Base-by-base conservation (phyloP, 768 basidiomycete species). In the Phlegmacium glaucopus region DNA sequence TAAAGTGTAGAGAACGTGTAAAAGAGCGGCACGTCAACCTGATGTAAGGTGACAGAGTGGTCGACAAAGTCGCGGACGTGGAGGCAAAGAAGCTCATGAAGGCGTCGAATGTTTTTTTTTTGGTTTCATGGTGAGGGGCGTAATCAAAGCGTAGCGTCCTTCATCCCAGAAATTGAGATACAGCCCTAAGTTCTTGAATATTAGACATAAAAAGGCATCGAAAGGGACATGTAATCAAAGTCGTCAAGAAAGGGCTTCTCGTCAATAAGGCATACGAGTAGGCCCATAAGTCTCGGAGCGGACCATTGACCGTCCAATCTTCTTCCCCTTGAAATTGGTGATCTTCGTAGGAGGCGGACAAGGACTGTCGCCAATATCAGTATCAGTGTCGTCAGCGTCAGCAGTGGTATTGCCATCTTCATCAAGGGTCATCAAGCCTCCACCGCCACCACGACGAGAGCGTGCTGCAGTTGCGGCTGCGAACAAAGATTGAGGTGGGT, bases 321-420 rank as follows among this genome's bases (percentile, higher is more conserved):
- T 83, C 68, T 82, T 87, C 59, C 67, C 72, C 62, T 84, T 83
- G 45, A 79, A 73, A 16, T 68, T 64, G 37, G 68, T 63, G 34
- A 67, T 70, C 59, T 85, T 88, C 28, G 75, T 80, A 9, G 86
- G 82, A 39, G 89, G 85, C 3, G 90, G 90, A 68, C 92, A 95
- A 4, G 92, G 92, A 57, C 90, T 93, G 57, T 89, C 90, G 11
- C 88, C 90, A 37, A 90, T 64, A 55, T 90, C 87, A 5, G 79
- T 80, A 45, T 88, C 87, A 37, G 85, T 87, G 47, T 88, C 88
- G 34, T 90, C 88, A 26, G 76, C 77, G 27, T 83, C 82, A 29
- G 72, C 69, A 9, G 78, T 77, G 8, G 71, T 68, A 56, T 81
- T 82, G n/a, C 72, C 74, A 48, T 85, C 85, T 63, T 89, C 87